These are phyloP conservation scores for Cystofilobasidium capitatum DNA, from an alignment of 768 basidiomycete genomes.

Conservation along the genomic window DNA sequence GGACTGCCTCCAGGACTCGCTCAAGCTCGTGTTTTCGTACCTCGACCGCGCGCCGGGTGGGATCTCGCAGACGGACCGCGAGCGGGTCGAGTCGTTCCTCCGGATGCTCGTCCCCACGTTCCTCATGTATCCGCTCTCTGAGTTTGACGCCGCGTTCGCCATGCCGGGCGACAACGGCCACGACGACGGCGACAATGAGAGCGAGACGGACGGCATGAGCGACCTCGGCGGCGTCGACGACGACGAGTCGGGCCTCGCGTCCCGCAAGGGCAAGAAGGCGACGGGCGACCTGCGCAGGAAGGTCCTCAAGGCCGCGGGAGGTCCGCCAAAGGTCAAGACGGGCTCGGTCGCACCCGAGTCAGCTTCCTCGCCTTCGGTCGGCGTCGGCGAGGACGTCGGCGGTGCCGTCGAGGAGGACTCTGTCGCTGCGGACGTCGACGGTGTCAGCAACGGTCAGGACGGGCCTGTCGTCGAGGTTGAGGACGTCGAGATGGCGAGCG, in stretches of 20 bases:
- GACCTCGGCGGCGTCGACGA: constrained; percentile 34
- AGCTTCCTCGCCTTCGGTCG: constrained; percentile 33
- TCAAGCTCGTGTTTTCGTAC: constrained; percentile 83
- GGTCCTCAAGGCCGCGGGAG: constrained; percentile 60
- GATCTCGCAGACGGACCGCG: constrained; percentile 62
- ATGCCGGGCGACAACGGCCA: constrained; percentile 7
- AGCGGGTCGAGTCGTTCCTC: constrained; percentile 73
- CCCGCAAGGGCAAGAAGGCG: constrained; percentile 45
- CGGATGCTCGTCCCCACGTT: constrained; percentile 72
- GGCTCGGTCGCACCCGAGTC: constrained; percentile 27
- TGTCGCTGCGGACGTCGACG: background rate
- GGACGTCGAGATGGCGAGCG: constrained; percentile 15
- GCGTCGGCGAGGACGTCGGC: constrained; percentile 24
- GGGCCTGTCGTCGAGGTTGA: background rate
- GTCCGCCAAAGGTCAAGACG: constrained; percentile 31
- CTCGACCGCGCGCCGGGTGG: constrained; percentile 69
- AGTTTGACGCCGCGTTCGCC: constrained; percentile 41
- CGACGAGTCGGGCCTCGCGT: constrained; percentile 33
- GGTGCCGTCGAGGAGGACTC: constrained; percentile 30
- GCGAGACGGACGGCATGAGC: constrained; percentile 61
- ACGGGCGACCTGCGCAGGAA: constrained; percentile 68
- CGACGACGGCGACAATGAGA: constrained; percentile 47
- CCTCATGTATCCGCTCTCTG: constrained; percentile 48
- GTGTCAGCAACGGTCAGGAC: background rate
- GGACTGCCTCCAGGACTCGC: constrained; percentile 70